Conservation (phyloP, 306 rosid species). For the Dryas alaskensis region DNA sequence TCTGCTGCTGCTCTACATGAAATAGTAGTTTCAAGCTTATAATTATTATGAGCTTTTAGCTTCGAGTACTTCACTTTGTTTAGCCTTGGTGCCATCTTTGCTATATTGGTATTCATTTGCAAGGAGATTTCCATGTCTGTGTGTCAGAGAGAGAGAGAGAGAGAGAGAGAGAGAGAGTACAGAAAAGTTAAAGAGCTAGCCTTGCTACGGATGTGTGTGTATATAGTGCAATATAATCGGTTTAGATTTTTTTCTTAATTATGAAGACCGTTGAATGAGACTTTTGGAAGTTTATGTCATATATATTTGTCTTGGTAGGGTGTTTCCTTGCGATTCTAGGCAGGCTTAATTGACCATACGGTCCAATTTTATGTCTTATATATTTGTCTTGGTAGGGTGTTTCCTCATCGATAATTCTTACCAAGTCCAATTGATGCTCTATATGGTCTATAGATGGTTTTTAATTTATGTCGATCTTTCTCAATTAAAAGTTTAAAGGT, state of each 20-base stretch:
- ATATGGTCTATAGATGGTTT: neutral
- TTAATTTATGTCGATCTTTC: too few species aligned
- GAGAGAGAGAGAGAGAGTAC: constrained; percentile 4
- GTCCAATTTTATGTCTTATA: too few species aligned
- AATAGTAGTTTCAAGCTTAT: neutral
- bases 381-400: neutral
- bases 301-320: too few species aligned
- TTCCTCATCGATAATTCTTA: neutral
- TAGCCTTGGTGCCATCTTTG: neutral
- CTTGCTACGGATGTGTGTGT: neutral
- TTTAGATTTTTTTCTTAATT: neutral
- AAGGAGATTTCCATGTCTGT: constrained; percentile 24
- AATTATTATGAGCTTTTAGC: neutral
- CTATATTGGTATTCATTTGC: constrained; percentile 14
- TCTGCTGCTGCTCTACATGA: constrained; percentile 6
- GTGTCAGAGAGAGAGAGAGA: neutral
- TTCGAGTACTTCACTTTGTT: neutral
- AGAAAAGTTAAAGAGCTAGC: neutral
- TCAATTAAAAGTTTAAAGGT: too few species aligned
- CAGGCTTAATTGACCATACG: too few species aligned
- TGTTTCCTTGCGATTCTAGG: too few species aligned
- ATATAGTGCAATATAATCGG: neutral
- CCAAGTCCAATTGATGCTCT: neutral
- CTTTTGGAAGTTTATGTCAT: constrained; percentile 9
- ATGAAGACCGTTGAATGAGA: constrained; percentile 3